Evolutionary conservation across 352 stramenopile genomes (phyloP).

Genomic region (Globisporangium uncinulatum): DNA sequence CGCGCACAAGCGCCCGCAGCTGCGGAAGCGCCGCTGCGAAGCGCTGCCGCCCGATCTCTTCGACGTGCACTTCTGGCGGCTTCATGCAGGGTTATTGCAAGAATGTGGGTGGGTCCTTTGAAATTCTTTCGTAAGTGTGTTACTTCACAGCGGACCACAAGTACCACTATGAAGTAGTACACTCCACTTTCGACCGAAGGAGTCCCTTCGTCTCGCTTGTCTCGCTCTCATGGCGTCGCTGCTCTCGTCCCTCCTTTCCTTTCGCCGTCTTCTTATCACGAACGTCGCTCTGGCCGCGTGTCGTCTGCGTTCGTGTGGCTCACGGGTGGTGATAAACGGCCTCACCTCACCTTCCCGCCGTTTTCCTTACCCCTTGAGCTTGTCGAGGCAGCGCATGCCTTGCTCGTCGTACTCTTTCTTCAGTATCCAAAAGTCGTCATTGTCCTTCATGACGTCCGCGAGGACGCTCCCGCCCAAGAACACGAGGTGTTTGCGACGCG

Average conservation of each 20-base stretch:
- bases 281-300: too few species aligned
- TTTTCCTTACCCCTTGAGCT: constrained; percentile 43
- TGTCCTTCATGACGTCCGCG: constrained; percentile 93
- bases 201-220: too few species aligned
- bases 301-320: too few species aligned
- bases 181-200: too few species aligned
- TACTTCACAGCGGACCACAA: too few species aligned
- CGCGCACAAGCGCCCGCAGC: constrained; percentile 23
- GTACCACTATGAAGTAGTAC: too few species aligned
- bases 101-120: too few species aligned
- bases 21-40: constrained; percentile 20
- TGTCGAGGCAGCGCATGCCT: constrained; percentile 80
- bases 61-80: constrained; percentile 12
- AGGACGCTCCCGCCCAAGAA: constrained; percentile 93
- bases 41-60: constrained; percentile 16
- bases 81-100: constrained; percentile 8
- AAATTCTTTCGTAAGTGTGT: too few species aligned
- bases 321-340: not conserved
- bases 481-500: constrained; percentile 94
- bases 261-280: too few species aligned
- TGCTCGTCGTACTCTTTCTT: constrained; percentile 94
- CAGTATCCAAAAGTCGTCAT: constrained; percentile 92
- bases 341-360: not conserved
- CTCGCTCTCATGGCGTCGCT: too few species aligned
- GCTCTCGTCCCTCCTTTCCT: too few species aligned